Evolutionary conservation across 106 monocot genomes (phyloP).

Genomic region (Dioscorea alata): DNA sequence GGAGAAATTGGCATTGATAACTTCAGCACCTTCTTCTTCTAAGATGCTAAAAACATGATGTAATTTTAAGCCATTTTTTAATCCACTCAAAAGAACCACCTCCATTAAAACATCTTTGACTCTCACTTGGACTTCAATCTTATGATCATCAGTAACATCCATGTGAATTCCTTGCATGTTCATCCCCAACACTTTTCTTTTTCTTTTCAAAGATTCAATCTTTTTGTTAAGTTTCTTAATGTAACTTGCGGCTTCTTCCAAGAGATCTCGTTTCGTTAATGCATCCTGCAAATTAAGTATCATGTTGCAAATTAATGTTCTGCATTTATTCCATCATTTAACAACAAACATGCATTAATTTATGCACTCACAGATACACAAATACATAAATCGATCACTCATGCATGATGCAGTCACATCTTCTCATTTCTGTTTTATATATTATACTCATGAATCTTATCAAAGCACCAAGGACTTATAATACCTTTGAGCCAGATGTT

Average conservation of each 20-base stretch:
- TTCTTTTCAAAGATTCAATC: constrained; percentile 36
- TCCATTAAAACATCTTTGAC: constrained; percentile 19
- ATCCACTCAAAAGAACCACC: constrained; percentile 18
- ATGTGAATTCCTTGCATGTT: background rate
- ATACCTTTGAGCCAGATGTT: background rate
- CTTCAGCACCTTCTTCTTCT: constrained; percentile 38
- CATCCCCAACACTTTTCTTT: background rate
- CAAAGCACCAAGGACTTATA: no score
- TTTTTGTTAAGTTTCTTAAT: constrained; percentile 25
- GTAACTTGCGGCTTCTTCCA: constrained; percentile 34
- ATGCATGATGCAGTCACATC: no score
- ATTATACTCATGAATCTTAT: no score
- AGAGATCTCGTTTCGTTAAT: constrained; percentile 22
- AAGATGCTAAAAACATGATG: constrained; percentile 21
- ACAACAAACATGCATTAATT: no score
- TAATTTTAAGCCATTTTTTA: constrained; percentile 7
- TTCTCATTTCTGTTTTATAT: no score
- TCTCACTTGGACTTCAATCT: constrained; percentile 14
- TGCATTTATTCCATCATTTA: no score
- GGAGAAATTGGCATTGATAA: constrained; percentile 29
- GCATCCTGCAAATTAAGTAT: constrained; percentile 4
- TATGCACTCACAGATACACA: no score
- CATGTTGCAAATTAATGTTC: no score
- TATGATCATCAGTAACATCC: background rate
- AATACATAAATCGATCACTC: no score